Base-by-base conservation (phyloP, 768 basidiomycete genomes). In the Tulasnella calospora region DNA sequence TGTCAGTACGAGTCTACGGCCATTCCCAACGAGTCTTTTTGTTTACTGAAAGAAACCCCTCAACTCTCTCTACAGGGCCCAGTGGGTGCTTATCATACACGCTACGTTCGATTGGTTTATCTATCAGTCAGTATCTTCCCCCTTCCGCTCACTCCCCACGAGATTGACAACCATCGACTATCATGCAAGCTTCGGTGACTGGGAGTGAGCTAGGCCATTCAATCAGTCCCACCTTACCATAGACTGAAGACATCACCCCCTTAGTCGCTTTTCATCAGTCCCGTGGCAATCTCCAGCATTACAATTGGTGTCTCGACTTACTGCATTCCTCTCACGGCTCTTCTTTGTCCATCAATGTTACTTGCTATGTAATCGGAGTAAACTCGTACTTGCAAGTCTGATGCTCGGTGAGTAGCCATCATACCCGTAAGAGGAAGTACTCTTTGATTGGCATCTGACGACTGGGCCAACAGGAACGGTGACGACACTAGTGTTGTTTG, bases 341-440 rank as follows among this genome's bases (percentile, higher is more conserved):
- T 75, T 75, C 51, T 75, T 47, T 19, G 47, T 33, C 44, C 47
- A 47, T 23, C 74, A 41, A 19, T 75, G 74, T 51, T 75, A 41
- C 55, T 15, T 47, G 27, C 74, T 75, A 12, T 41, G 23, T n/a
- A 55, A 55, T 36, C 44, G 55, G 12, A 75, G 33, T 33, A 36
- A 47, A 47, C 13, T 75, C 74, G 12, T 75, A 13, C 38, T 57
- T n/a, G 46, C 17, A 13, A 15, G 41, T 41, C 46, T 75, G 5
- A n/a, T 75, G 27, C 2, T 46, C 7, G 71, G 71, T 72, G 13
- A 13, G 61, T 67, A n/a, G 30, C 27, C 30, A 9, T n/a, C 30
- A 27, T 30, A n/a, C 12, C 57, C 19, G 0, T 17, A 17, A 67
- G 13, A 19, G 3, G 13, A 12, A n/a, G 23, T 7, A 1, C 9